Base-by-base conservation (phyloP, 2,329 filamentous ascomycete species). In the Aspergillus melleus region DNA sequence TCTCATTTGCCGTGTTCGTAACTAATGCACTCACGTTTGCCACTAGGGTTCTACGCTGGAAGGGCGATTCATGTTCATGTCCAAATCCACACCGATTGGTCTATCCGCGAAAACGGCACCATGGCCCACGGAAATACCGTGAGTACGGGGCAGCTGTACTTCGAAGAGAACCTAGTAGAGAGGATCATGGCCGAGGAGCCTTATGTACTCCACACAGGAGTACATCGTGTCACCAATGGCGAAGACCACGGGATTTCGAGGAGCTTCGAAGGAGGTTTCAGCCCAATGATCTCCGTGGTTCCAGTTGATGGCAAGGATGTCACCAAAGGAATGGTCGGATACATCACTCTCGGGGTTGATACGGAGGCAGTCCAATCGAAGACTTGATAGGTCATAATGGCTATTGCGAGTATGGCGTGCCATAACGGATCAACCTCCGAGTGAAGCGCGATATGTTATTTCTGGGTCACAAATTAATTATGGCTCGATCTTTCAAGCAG, bases 41-140 rank as follows among this genome's bases (percentile, higher is more conserved):
- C 6, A 6, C 24, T 26, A 68, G 77, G 78, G 19, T 78, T 80
- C 66, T 80, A 80, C 55, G 57, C 68, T 4, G 70, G 76, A 1
- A 76, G 80, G 11, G 70, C 80, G 1, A 74, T 72, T 14, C 81
- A 83, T 68, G 80, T 81, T 62, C 81, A 83, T 64, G 70, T 81
- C 50, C 72, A 80, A 60, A 74, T 77, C 0, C 79, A 83, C 52
- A 70, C 63, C 49, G 65, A 70, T 58, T 68, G 64, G 64, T 55
- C 57, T 2, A n/a, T 74, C 12, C 63, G 60, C 6, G 59, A 26
- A 6, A 69, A 75, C 51, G 61, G 68, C 49, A 73, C 72, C 1
- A 70, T 75, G 3, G 67, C 64, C 10, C 44, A 62, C 10, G 60
- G 69, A 3, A 64, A 71, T 39, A 68, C 67, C 1, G 69, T 73